Evolutionary conservation across 345 rosid species (phyloP).

Genomic region (Schrenkiella parvula): DNA sequence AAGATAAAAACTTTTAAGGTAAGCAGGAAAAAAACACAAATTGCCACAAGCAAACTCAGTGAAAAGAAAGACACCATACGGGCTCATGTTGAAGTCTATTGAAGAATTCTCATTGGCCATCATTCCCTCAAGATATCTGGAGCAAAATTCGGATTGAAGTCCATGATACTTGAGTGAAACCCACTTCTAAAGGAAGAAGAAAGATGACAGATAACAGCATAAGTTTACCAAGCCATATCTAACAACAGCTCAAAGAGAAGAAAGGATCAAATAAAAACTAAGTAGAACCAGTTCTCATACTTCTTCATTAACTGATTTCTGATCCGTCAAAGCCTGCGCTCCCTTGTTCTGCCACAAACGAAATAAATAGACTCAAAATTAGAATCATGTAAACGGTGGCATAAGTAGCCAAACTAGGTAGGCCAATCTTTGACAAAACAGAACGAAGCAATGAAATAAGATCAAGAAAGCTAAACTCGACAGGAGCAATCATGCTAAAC

Average conservation of each 20-base stretch:
- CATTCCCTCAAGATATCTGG: constrained; percentile 57
- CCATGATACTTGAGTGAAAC: constrained; percentile 71
- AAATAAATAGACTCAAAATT: not conserved
- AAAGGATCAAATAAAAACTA: not conserved
- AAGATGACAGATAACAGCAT: constrained; percentile 1
- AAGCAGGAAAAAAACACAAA: not conserved
- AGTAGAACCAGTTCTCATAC: constrained; percentile 34
- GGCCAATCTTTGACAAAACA: not conserved
- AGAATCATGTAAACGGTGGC: not conserved
- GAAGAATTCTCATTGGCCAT: constrained; percentile 44
- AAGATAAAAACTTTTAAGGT: not conserved
- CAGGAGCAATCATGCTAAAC: not conserved
- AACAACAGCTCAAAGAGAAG: not conserved
- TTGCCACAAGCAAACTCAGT: not conserved
- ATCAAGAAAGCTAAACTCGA: not conserved
- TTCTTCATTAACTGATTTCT: constrained; percentile 48
- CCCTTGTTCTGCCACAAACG: constrained; percentile 45
- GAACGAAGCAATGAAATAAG: not conserved
- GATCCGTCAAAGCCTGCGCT: constrained; percentile 38
- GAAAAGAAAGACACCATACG: constrained; percentile 39
- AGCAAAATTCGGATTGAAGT: constrained; percentile 59
- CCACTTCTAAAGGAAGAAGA: constrained; percentile 51
- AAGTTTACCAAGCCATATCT: constrained; percentile 11
- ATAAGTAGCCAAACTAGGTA: not conserved
- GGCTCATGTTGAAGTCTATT: constrained; percentile 65